phyloP scores from a whole-genome alignment of 768 basidiomycete species.

The Gautieria morchelliformis region DNA sequence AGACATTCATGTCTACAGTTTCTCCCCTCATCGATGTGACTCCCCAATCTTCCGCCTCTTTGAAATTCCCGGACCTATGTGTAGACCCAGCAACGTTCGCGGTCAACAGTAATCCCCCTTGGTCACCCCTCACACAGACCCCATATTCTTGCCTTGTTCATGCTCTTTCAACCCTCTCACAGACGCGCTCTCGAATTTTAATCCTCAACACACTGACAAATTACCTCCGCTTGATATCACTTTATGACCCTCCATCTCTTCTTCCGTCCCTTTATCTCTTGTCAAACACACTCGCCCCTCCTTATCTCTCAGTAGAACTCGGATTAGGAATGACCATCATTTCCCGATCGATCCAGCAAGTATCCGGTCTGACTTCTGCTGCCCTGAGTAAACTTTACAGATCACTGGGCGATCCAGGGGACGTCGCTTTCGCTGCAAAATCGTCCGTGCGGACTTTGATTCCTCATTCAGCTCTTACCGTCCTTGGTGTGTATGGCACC shows the following conservation, averaged over 20 bases:
- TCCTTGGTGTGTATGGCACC: constrained; percentile 56
- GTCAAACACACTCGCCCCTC: constrained; percentile 70
- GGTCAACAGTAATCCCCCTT: constrained; percentile 30
- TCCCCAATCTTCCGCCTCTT: not conserved
- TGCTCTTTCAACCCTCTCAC: constrained; percentile 47
- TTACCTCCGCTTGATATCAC: constrained; percentile 56
- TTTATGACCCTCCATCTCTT: constrained; percentile 58
- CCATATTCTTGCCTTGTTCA: constrained; percentile 69
- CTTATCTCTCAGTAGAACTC: constrained; percentile 63
- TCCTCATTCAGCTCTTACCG: constrained; percentile 56
- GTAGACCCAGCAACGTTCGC: constrained; percentile 42
- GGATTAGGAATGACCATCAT: constrained; percentile 61
- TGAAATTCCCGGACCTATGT: constrained; percentile 25
- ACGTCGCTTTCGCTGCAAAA: constrained; percentile 81
- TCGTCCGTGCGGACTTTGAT: constrained; percentile 64
- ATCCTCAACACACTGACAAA: constrained; percentile 69
- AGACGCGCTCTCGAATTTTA: constrained; percentile 62
- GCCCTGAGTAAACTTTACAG: constrained; percentile 61
- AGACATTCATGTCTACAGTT: not conserved
- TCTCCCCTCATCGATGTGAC: constrained; percentile 1
- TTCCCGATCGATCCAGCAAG: constrained; percentile 59
- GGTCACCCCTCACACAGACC: constrained; percentile 29
- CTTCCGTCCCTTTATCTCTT: constrained; percentile 72
- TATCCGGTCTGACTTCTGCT: constrained; percentile 52
- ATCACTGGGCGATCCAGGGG: constrained; percentile 72